Base-by-base conservation (phyloP, 495 filamentous ascomycete genomes). In the Penicillium turbatum region DNA sequence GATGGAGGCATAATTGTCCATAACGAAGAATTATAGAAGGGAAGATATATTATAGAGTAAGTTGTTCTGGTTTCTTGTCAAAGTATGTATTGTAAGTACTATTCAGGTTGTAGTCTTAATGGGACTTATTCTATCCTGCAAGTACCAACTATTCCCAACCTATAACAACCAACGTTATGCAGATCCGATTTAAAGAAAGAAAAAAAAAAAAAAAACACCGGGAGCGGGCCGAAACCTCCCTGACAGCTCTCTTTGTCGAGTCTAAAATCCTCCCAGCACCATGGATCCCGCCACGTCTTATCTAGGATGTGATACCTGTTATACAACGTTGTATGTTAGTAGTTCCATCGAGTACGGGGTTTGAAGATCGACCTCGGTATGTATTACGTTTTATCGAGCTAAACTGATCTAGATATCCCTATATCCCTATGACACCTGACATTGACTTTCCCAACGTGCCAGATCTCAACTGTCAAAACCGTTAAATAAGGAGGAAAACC, bases 181-280 rank as follows among this genome's bases (percentile, higher is more conserved):
- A 49, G 47, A 49, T 39, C 47, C 21, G 21, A 24, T 24, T n/a
- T n/a, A n/a, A n/a, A n/a, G n/a, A n/a, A 4, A 24, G 4, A 24
- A 24, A 24, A 24, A 21, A 41, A 9, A 40, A 31, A 31, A 31
- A 40, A 35, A 17, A 9, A 15, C 47, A 54, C 48, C 61, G 61
- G 64, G 64, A 66, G 56, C 64, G 64, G 64, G 47, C 64, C 64
- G 64, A 66, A 57, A 62, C 58, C 49, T 61, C 59, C 60, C 30
- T 65, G 60, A 57, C 60, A 61, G 50, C 49, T 51, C 54, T 63
- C 16, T 27, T 53, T 2, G 17, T 19, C 35, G 37, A 51, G 38
- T 6, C 38, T 51, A 51, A 51, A 27, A 7, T 19, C 7, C 21
- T 27, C 32, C 48, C 27, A 50, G 26, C 1, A 5, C 13, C 9